Percentiles rank a stretch among this genome's conserved stretches.
Conservation (phyloP, 768 basidiomycete genomes). For the Tylopilus sp. region DNA sequence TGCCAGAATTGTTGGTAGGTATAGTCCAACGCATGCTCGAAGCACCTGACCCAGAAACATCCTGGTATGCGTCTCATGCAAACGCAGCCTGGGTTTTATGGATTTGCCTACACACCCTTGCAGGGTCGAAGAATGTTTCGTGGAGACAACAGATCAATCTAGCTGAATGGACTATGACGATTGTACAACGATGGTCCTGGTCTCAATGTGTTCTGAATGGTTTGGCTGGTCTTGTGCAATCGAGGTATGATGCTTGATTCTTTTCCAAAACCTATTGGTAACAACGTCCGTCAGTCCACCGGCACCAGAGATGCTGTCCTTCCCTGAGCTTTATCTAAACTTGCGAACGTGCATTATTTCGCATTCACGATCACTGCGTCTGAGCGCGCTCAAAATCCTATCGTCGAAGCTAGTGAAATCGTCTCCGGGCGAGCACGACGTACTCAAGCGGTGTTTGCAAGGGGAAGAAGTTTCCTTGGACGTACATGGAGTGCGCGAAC, state of each 20-base stretch:
- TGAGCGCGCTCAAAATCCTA: slow-evolving; percentile 62
- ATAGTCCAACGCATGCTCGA: slow-evolving; percentile 44
- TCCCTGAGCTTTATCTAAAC: slow-evolving; percentile 49
- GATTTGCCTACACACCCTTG: slow-evolving; percentile 53
- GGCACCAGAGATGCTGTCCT: slow-evolving; percentile 27
- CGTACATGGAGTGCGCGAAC: slow-evolving; percentile 78
- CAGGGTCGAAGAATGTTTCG: slow-evolving; percentile 35
- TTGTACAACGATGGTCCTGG: slow-evolving; percentile 54
- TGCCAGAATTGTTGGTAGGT: slow-evolving; percentile 39
- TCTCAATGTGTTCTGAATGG: slow-evolving; percentile 55
- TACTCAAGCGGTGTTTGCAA: slow-evolving; percentile 64
- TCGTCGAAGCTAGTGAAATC: slow-evolving; percentile 47
- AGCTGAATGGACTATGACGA: slow-evolving; percentile 42
- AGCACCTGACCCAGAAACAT: slow-evolving; percentile 25
- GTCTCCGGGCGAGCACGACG: slow-evolving; percentile 44
- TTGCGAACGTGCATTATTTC: slow-evolving; percentile 63
- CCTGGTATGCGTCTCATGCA: slow-evolving; percentile 32
- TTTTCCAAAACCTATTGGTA: background rate
- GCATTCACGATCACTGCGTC: slow-evolving; percentile 64
- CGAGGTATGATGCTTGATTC: slow-evolving; percentile 36
- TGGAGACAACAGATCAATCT: slow-evolving; percentile 51
- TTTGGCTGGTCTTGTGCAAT: slow-evolving; percentile 44
- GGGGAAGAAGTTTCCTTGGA: slow-evolving; percentile 82
- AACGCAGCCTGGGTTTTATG: slow-evolving; percentile 56
- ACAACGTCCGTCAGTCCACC: slow-evolving; percentile 12